phyloP scores from a whole-genome alignment of 2,329 filamentous ascomycete species.

The Trichoderma semiorbis region DNA sequence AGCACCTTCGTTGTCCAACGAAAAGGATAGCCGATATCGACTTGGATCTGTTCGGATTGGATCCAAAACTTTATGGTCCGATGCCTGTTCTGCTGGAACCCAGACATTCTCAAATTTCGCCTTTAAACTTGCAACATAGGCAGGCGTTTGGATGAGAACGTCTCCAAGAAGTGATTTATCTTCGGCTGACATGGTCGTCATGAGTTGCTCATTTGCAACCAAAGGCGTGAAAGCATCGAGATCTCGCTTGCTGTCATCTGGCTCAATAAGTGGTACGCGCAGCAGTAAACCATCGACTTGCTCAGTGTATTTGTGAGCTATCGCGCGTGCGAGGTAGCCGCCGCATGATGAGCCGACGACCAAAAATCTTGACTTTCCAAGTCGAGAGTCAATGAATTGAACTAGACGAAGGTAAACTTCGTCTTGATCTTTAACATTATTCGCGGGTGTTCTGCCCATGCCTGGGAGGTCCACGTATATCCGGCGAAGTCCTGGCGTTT shows the following conservation, averaged over 20 bases:
- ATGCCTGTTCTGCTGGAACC: background rate
- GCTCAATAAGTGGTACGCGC: conserved; percentile 20
- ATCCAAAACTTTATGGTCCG: background rate
- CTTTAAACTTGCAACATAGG: conserved; percentile 8
- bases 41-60: conserved; percentile 13
- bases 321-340: conserved; percentile 18
- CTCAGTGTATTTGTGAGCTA: conserved; percentile 10
- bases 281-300: conserved; percentile 19
- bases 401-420: conserved; percentile 12
- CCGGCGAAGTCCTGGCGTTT: conserved; percentile 12
- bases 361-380: conserved; percentile 6
- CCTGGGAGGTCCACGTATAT: conserved; percentile 20
- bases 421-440: conserved; percentile 6
- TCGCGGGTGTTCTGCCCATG: conserved; percentile 17
- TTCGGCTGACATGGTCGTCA: background rate
- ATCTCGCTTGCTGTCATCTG: conserved; percentile 9
- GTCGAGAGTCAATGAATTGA: conserved; percentile 11
- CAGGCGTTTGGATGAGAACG: conserved; percentile 16
- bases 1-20: background rate
- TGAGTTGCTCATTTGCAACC: conserved; percentile 11
- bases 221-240: conserved; percentile 12
- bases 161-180: conserved; percentile 15
- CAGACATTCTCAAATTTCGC: conserved; percentile 7
- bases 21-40: conserved; percentile 12
- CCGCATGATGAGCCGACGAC: conserved; percentile 20